phyloP scores from a whole-genome alignment of 257 asterid genomes.

The Scutellaria minor region DNA sequence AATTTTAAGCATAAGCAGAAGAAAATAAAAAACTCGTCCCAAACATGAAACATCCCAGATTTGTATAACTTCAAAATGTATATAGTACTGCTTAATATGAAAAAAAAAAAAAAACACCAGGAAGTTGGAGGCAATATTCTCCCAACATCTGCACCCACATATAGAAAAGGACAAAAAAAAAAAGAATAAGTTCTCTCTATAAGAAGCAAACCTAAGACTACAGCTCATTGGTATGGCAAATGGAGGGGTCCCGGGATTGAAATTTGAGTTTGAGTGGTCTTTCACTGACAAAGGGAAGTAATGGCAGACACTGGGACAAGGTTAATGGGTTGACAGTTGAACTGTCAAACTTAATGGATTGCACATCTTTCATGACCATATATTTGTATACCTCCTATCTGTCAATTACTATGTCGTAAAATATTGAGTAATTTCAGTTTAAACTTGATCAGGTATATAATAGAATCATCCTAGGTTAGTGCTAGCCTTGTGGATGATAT shows the following conservation, averaged over 20 bases:
- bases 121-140: neutral
- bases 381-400: slow-evolving; percentile 1
- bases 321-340: neutral
- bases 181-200: neutral
- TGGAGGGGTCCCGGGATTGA: neutral
- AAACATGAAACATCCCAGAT: neutral
- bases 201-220: slow-evolving; percentile 3
- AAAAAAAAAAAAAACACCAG: neutral
- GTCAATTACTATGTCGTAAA: neutral
- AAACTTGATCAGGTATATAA: neutral
- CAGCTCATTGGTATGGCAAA: neutral
- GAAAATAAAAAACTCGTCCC: neutral
- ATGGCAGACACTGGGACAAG: slow-evolving; percentile 22
- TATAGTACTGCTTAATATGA: neutral
- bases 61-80: neutral
- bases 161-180: neutral
- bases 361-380: slow-evolving; percentile 12
- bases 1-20: neutral
- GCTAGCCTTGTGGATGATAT: neutral
- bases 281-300: slow-evolving; percentile 1
- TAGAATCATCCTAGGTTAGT: neutral
- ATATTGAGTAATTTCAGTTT: neutral
- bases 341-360: neutral
- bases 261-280: slow-evolving; percentile 1
- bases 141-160: neutral